Percentiles rank a stretch among this genome's conserved stretches.
Conservation (phyloP, 2,329 filamentous ascomycete genomes). For the Ceratocystis albifundus region DNA sequence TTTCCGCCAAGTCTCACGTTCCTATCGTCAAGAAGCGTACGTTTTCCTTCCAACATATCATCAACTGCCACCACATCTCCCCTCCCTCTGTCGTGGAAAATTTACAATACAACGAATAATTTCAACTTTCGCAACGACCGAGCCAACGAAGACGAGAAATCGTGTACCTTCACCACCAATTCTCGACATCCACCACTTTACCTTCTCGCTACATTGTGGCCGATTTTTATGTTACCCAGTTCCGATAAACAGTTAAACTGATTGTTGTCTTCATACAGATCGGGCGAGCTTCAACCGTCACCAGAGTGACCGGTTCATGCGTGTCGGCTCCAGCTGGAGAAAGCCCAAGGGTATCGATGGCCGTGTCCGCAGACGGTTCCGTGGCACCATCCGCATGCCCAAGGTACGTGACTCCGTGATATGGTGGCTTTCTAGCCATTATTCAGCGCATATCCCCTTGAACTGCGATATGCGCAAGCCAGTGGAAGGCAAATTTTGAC, state of each 20-base stretch:
- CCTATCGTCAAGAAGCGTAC: conserved; percentile 99
- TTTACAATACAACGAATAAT: neutral
- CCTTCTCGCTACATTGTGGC: neutral
- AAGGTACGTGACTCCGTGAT: conserved; percentile 57
- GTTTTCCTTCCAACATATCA: conserved; percentile 30
- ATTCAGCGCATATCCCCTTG: neutral
- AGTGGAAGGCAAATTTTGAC: conserved; percentile 6
- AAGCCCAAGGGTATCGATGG: conserved; percentile 99
- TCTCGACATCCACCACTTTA: neutral
- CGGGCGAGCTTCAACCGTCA: conserved; percentile 93
- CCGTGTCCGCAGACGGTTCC: conserved; percentile 93
- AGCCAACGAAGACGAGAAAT: conserved; percentile 7
- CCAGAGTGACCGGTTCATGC: conserved; percentile 94
- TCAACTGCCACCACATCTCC: conserved; percentile 15
- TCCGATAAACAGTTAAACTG: conserved; percentile 21
- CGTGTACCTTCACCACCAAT: neutral
- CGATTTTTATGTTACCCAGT: neutral
- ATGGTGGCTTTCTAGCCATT: neutral
- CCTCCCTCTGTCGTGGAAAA: conserved; percentile 17
- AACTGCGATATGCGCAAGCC: neutral
- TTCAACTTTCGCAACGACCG: neutral
- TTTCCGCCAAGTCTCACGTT: conserved; percentile 98
- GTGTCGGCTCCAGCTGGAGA: conserved; percentile 83
- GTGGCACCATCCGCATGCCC: conserved; percentile 91
- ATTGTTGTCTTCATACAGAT: conserved; percentile 44